A percentile compares a stretch with the other conserved stretches of the same genome.
phyloP scores from a whole-genome alignment of 2,329 filamentous ascomycete species.

The Aureobasidium sp. region DNA sequence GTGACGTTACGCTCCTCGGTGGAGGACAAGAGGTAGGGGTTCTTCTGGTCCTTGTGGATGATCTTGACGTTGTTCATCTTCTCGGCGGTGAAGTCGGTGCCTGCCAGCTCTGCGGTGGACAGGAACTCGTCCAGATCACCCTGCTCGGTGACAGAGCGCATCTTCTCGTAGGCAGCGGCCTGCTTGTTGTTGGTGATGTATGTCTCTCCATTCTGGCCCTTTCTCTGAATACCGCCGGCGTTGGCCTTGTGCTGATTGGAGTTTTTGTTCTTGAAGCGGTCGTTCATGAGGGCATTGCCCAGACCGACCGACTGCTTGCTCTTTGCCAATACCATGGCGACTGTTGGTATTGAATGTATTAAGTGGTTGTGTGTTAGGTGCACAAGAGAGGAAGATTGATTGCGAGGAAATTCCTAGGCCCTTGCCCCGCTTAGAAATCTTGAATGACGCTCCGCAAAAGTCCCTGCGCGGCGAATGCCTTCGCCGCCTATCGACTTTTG shows the following conservation, averaged over 20 bases:
- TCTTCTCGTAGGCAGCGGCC: constrained; percentile 96
- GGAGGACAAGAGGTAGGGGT: constrained; percentile 82
- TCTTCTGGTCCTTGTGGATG: constrained; percentile 92
- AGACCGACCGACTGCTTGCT: constrained; percentile 92
- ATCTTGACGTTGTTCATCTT: constrained; percentile 99
- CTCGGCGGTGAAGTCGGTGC: constrained; percentile 96
- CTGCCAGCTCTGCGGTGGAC: constrained; percentile 90
- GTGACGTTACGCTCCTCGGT: constrained; percentile 71
- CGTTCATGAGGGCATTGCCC: constrained; percentile 97
- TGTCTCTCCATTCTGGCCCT: constrained; percentile 31
- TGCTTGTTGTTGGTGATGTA: constrained; percentile 88
- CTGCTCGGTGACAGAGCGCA: constrained; percentile 98
- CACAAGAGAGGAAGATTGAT: neutral
- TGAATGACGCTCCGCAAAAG: neutral
- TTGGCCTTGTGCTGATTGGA: constrained; percentile 69
- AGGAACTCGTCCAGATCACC: constrained; percentile 94
- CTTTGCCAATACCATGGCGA: constrained; percentile 67
- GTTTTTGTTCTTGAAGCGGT: constrained; percentile 91
- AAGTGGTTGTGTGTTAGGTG: neutral
- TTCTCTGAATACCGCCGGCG: constrained; percentile 45
- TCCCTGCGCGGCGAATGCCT: too few species aligned
- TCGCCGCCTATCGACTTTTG: neutral
- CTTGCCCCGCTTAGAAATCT: too few species aligned
- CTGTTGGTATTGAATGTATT: neutral
- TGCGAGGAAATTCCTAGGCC: neutral